Evolutionary conservation across 306 rosid species (phyloP).

Genomic region (Lathyrus aphaca): DNA sequence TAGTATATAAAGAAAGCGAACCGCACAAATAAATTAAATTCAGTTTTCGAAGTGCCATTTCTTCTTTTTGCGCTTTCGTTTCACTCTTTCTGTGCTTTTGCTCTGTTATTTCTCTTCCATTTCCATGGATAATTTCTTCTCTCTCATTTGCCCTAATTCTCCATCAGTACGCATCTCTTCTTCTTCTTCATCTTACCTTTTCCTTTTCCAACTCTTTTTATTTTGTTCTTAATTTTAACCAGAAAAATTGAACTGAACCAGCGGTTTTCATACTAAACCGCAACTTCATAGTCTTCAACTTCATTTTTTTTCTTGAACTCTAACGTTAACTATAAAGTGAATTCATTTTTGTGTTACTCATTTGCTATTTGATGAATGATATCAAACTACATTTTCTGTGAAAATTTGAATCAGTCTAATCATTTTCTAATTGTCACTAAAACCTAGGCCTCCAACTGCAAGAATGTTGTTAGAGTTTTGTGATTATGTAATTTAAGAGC

Average conservation of each 20-base stretch:
- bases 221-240: neutral
- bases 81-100: neutral
- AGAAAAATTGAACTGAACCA: neutral
- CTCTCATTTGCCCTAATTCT: constrained; percentile 66
- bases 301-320: neutral
- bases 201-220: neutral
- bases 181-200: constrained; percentile 14
- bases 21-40: neutral
- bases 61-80: neutral
- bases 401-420: neutral
- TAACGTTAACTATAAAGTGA: neutral
- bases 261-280: neutral
- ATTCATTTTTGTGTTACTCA: constrained; percentile 14
- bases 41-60: neutral
- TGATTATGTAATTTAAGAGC: constrained; percentile 11
- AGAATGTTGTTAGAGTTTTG: neutral
- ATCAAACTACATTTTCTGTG: constrained; percentile 14
- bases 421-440: constrained; percentile 4
- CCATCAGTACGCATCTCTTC: constrained; percentile 53
- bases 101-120: constrained; percentile 1
- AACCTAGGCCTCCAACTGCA: neutral
- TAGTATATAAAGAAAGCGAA: neutral
- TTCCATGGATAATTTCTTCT: constrained; percentile 51
- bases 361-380: constrained; percentile 13
- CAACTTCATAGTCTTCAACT: neutral